Base-by-base conservation (phyloP, 768 basidiomycete species). In the Lentinula sp. region DNA sequence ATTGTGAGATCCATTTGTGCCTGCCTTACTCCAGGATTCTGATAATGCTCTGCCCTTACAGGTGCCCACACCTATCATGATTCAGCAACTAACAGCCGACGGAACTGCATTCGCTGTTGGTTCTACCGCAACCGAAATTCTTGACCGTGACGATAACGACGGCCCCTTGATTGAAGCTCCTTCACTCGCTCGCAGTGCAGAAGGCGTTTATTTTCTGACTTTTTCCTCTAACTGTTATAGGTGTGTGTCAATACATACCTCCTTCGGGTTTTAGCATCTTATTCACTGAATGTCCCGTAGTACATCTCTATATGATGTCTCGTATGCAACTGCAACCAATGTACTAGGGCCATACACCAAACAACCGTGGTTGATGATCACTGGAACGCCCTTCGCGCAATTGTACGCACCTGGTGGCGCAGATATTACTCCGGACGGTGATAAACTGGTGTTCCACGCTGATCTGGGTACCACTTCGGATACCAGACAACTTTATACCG, bases 101-200 rank as follows among this genome's bases (percentile, higher is more conserved):
- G 72, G 70, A 16, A 57, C 56, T 23, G 56, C 56, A 16, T 59
- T 64, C 52, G 67, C 65, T n/a, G 62, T 61, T 6, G 63, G 61
- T 2, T 69, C 71, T 2, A 54, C 55, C 43, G 62, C 69, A 0
- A 58, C 67, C 4, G 68, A 70, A 50, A 66, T 74, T 36, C 59
- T 74, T 7, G 65, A 69, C 57, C 63, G 70, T 46, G 62, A 62
- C 16, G 60, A 54, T 45, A 64, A 20, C 18, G 73, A 73, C 51
- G 73, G 71, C 6, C 66, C 67, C 7, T 58, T 74, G 18, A 65
- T 73, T 33, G 73, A 74, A 57, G 73, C 71, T 3, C 71, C 73
- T 6, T 69, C 66, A 39, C 66, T 69, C 35, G 41, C 67, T 36
- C 60, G 60, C 45, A 61, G 61, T 23, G 48, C 59, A 50, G 49